phyloP scores from a whole-genome alignment of 108 stramenopile species.

The Nitzschia sp. region DNA sequence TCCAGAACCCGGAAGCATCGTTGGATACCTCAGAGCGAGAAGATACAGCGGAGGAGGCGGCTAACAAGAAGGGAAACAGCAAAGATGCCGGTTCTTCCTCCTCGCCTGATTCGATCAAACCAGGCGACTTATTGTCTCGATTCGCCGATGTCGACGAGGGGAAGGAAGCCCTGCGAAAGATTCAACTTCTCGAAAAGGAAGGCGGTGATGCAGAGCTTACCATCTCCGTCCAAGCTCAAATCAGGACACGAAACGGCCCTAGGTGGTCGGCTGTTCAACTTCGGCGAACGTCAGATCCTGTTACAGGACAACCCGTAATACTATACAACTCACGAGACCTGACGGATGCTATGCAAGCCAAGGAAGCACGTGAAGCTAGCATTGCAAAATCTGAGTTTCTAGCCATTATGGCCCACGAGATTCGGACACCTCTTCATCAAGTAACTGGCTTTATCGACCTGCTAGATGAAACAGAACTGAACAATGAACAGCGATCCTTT shows the following conservation, averaged over 20 bases:
- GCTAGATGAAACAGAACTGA: slow-evolving; percentile 34
- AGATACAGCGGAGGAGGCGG: not conserved
- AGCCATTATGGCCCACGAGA: slow-evolving; percentile 61
- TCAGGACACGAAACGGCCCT: slow-evolving; percentile 12
- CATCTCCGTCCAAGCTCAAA: slow-evolving; percentile 22
- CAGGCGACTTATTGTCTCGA: slow-evolving; percentile 12
- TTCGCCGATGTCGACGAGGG: slow-evolving; percentile 27
- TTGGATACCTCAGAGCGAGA: not conserved
- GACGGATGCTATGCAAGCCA: slow-evolving; percentile 12
- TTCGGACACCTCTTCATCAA: slow-evolving; percentile 66
- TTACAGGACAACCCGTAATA: slow-evolving; percentile 17
- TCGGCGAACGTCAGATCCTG: slow-evolving; percentile 25
- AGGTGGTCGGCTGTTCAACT: slow-evolving; percentile 28
- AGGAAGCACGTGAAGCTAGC: slow-evolving; percentile 8
- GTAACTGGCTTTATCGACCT: slow-evolving; percentile 68
- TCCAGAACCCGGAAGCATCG: slow-evolving; percentile 44
- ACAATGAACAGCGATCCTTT: slow-evolving; percentile 37
- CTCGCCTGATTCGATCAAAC: not conserved
- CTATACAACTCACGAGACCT: slow-evolving; percentile 34
- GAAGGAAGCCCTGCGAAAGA: not conserved
- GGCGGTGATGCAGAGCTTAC: not conserved
- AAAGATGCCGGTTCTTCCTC: not conserved
- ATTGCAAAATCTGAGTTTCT: slow-evolving; percentile 31
- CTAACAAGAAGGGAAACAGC: not conserved
- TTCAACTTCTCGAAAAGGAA: not conserved